Conservation (phyloP, 352 stramenopile genomes). For the Globisporangium orthogonon region DNA sequence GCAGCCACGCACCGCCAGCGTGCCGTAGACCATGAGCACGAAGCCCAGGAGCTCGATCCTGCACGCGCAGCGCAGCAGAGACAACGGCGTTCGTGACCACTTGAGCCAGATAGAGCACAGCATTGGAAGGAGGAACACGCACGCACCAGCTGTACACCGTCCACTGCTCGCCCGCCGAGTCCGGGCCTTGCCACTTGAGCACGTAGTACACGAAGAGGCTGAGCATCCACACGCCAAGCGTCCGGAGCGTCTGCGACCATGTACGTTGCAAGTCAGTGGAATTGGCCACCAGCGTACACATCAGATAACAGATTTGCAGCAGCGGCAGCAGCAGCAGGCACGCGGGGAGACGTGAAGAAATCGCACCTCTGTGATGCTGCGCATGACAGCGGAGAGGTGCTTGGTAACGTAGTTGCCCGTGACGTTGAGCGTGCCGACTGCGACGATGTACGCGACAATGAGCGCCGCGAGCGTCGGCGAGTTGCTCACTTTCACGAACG, state of each 20-base stretch:
- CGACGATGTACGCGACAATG: constrained; percentile 58
- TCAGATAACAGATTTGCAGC: too few relatives aligned
- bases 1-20: constrained; percentile 44
- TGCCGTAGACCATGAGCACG: constrained; percentile 76
- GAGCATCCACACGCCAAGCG: constrained; percentile 69
- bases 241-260: constrained; percentile 51
- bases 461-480: constrained; percentile 50
- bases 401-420: constrained; percentile 85
- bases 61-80: neutral
- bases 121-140: neutral
- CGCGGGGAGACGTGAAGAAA: too few relatives aligned
- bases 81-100: neutral
- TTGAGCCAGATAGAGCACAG: neutral
- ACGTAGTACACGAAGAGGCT: constrained; percentile 80
- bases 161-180: constrained; percentile 66
- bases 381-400: constrained; percentile 78
- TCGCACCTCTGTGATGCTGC: constrained; percentile 67
- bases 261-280: constrained; percentile 1
- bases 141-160: constrained; percentile 63
- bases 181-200: constrained; percentile 48
- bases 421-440: constrained; percentile 76
- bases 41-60: constrained; percentile 74
- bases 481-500: constrained; percentile 67
- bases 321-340: too few relatives aligned
- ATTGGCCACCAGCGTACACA: too few relatives aligned